Base-by-base conservation (phyloP, 352 stramenopile genomes). In the Elongisporangium senticosum region DNA sequence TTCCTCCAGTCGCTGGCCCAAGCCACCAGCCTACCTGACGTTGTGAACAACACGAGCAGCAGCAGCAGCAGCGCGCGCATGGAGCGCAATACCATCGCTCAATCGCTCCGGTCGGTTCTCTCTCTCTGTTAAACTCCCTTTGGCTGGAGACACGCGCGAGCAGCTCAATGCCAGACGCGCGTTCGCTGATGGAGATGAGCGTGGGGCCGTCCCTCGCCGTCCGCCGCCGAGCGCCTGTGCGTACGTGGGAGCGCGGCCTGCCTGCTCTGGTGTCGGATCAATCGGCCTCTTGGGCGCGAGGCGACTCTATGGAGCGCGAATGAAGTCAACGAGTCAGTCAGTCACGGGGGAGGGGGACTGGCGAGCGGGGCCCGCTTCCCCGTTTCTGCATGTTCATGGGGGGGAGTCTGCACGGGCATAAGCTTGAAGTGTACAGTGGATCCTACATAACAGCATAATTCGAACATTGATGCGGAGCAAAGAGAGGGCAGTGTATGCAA, bases 211-310 rank as follows among this genome's bases (percentile, higher is more conserved):
- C 49, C 40, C 59, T 59, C 17, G 55, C 47, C 22, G 57, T 65
- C 20, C 57, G 50, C 52, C 63, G 43, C 63, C 57, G 37, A 58
- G 51, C 57, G 28, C 58, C 14, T 47, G 58, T 21, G 52, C 61
- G 22, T 47, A 49, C n/a, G n/a, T n/a, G 22, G 72, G 28, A 24
- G 51, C 58, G 21, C 58, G 40, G n/a, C 63, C 28, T 40, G 53
- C 55, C 48, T 73, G n/a, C 58, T 43, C 10, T 17, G 33, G 10
- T 43, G 33, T 43, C 33, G 33, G 33, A 68, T 14, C 20, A 33
- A 60, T 55, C 59, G 59, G 54, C 58, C 22, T 65, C 56, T 67
- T 49, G 5, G 58, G 64, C 56, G 51, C 52, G 63, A 72, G 72
- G 49, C n/a, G 48, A 51, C n/a, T 51, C 48, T 6, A 43, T 43